Percentiles rank a stretch among this genome's conserved stretches.
phyloP scores from a whole-genome alignment of 2,329 filamentous ascomycete genomes.

The Catunica adiposa region DNA sequence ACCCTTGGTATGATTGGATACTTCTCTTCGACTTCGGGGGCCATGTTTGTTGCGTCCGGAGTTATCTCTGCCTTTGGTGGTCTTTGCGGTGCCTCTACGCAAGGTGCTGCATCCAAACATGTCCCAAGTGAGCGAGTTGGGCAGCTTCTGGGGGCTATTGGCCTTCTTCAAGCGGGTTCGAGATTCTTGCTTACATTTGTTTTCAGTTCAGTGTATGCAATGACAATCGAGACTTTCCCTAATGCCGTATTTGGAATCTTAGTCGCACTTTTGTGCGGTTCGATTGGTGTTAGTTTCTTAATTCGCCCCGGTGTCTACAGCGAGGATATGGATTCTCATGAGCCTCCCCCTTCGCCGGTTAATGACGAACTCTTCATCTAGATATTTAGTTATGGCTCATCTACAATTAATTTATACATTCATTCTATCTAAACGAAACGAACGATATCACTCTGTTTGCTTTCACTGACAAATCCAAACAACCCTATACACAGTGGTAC shows the following conservation, averaged over 20 bases:
- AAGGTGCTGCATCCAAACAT: slow-evolving; percentile 78
- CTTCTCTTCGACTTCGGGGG: slow-evolving; percentile 42
- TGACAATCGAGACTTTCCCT: slow-evolving; percentile 60
- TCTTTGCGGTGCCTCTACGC: slow-evolving; percentile 69
- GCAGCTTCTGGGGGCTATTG: slow-evolving; percentile 74
- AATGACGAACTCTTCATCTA: slow-evolving; percentile 10
- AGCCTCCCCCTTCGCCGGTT: slow-evolving; percentile 1
- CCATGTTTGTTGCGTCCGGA: slow-evolving; percentile 55
- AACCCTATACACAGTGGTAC: too few species aligned
- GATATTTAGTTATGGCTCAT: not conserved
- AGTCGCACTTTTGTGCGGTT: slow-evolving; percentile 1
- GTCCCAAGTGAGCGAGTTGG: slow-evolving; percentile 69
- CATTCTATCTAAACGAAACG: not conserved
- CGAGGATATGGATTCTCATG: slow-evolving; percentile 8
- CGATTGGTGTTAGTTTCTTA: slow-evolving; percentile 7
- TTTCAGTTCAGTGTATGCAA: slow-evolving; percentile 74
- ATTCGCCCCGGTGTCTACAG: slow-evolving; percentile 8
- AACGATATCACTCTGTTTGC: not conserved
- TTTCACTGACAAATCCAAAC: too few species aligned
- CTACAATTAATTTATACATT: not conserved
- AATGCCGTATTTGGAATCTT: slow-evolving; percentile 54
- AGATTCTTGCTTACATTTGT: slow-evolving; percentile 63
- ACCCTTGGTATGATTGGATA: slow-evolving; percentile 62
- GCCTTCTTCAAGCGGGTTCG: slow-evolving; percentile 67
- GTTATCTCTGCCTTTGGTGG: slow-evolving; percentile 63